Conservation (phyloP, 352 stramenopile species). For the Nothophytophthora sp. region DNA sequence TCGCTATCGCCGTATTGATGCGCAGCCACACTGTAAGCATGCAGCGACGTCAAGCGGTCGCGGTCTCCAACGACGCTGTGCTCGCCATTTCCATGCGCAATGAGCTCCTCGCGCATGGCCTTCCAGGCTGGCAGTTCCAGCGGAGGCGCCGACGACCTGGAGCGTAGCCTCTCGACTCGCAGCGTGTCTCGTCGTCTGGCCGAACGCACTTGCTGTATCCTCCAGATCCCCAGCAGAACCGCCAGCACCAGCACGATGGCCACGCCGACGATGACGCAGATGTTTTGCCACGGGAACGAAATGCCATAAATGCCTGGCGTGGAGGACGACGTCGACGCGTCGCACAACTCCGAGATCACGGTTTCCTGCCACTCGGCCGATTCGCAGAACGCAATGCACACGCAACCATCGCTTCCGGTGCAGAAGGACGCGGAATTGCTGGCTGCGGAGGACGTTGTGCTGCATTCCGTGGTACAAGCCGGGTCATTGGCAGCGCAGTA, state of each 20-base stretch:
- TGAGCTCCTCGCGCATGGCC: constrained; percentile 28
- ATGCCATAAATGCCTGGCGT: constrained; percentile 3
- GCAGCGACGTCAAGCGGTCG: no score
- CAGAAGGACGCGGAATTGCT: constrained; percentile 29
- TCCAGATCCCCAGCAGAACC: constrained; percentile 15
- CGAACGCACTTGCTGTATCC: constrained; percentile 11
- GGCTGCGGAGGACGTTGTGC: not conserved
- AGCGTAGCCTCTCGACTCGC: constrained; percentile 1
- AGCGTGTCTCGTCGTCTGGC: constrained; percentile 5
- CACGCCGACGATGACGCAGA: constrained; percentile 15
- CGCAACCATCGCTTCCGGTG: constrained; percentile 27
- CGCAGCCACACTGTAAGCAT: no score
- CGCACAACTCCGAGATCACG: constrained; percentile 17
- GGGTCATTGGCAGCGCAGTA: constrained; percentile 43
- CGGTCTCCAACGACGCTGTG: no score
- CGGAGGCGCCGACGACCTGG: constrained; percentile 8
- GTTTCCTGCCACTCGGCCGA: constrained; percentile 20
- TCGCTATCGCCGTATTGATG: no score
- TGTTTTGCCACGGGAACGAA: constrained; percentile 21
- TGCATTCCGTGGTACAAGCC: constrained; percentile 24
- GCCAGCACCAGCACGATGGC: constrained; percentile 11
- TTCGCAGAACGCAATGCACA: constrained; percentile 44
- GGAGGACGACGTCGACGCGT: not conserved
- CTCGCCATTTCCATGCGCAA: no score
- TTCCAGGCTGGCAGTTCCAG: constrained; percentile 34